phyloP scores from a whole-genome alignment of 2,329 filamentous ascomycete species.

The Chalaropsis ovoidea region DNA sequence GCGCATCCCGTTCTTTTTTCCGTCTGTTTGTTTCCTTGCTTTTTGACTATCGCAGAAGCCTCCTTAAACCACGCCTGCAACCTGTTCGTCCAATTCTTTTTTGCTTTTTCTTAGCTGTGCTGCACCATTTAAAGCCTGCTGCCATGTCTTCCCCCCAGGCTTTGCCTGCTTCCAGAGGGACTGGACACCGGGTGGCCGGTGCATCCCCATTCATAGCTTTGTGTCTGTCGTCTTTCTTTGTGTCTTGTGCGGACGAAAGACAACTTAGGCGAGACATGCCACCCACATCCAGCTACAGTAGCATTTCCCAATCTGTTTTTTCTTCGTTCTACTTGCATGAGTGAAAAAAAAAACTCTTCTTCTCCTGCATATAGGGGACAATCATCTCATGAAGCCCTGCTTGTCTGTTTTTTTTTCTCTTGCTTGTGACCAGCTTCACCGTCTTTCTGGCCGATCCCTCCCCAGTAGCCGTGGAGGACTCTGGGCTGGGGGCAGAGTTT shows the following conservation, averaged over 20 bases:
- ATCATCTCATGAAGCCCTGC: background rate
- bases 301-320: background rate
- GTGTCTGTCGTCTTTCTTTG: background rate
- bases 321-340: background rate
- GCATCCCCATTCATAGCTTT: background rate
- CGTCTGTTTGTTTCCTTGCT: background rate
- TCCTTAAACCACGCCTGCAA: background rate
- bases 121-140: slow-evolving; percentile 5
- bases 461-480: background rate
- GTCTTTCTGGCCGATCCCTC: background rate
- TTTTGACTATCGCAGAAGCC: background rate
- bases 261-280: background rate
- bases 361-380: slow-evolving; percentile 9
- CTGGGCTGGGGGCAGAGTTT: background rate
- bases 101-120: background rate
- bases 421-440: background rate
- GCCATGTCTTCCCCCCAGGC: no score
- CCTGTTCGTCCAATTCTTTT: background rate
- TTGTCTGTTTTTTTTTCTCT: background rate
- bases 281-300: background rate
- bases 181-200: background rate
- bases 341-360: background rate
- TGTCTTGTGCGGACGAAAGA: background rate
- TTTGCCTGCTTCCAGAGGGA: background rate
- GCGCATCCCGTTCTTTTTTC: no score